Percentiles rank a stretch among this genome's conserved stretches.
Conservation (phyloP, 305 asterid species). For the Stenogyne calaminthoides region DNA sequence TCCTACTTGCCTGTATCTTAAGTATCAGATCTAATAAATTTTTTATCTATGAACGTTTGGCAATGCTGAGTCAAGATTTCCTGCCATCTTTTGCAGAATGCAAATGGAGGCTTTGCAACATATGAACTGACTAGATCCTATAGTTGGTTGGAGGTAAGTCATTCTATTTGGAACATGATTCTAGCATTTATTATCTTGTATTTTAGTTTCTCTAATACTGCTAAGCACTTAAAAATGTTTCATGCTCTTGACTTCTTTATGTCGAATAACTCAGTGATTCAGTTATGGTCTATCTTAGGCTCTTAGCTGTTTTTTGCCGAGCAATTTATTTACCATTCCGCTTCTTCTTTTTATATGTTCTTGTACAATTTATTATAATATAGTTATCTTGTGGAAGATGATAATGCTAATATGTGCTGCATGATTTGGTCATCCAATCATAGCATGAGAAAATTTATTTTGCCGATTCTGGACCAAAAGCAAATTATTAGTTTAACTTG, state of each 20-base stretch:
- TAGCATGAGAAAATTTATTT: constrained; percentile 6
- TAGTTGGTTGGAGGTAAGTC: constrained; percentile 93
- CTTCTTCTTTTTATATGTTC: neutral
- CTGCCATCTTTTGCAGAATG: constrained; percentile 57
- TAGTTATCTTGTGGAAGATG: constrained; percentile 9
- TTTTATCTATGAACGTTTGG: constrained; percentile 14
- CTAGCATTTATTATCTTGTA: neutral
- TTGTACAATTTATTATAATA: constrained; percentile 6
- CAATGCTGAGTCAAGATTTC: constrained; percentile 32
- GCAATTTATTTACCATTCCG: neutral
- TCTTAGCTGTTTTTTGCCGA: neutral
- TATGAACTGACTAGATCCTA: constrained; percentile 97
- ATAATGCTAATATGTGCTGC: constrained; percentile 22
- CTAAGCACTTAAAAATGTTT: neutral
- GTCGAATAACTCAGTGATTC: constrained; percentile 23
- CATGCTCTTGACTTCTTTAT: neutral
- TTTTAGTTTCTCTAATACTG: constrained; percentile 11
- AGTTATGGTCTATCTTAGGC: constrained; percentile 6
- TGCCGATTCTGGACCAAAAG: constrained; percentile 3
- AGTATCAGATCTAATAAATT: constrained; percentile 14
- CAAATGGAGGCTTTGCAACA: constrained; percentile 84
- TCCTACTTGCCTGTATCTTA: constrained; percentile 11
- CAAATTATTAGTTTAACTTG: neutral
- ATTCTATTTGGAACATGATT: constrained; percentile 20
- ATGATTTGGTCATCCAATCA: constrained; percentile 17